Conservation (phyloP, 306 rosid species). For the Lathyrus oleraceus region DNA sequence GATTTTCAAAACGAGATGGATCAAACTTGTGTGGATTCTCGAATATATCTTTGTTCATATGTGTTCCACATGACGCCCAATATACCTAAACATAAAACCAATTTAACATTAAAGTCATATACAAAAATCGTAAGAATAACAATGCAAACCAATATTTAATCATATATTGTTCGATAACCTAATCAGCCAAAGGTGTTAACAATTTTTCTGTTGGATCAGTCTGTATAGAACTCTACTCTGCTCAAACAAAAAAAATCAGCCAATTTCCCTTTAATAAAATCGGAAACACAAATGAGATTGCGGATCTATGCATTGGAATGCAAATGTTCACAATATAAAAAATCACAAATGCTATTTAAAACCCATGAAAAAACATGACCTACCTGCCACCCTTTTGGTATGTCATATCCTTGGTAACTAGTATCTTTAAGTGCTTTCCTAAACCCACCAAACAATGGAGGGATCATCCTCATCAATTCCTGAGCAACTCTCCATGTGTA, state of each 20-base stretch:
- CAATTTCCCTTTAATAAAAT: no score
- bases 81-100: constrained; percentile 38
- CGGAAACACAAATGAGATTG: no score
- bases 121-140: no score
- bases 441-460: constrained; percentile 52
- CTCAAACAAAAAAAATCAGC: no score
- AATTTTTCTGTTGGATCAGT: no score
- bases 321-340: background rate
- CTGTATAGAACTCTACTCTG: no score
- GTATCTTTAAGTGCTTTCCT: constrained; percentile 50
- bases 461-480: constrained; percentile 56
- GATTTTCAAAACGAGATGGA: constrained; percentile 51
- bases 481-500: constrained; percentile 63
- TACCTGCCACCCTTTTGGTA: constrained; percentile 66
- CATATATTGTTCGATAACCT: no score
- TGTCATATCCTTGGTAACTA: constrained; percentile 48
- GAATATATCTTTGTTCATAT: constrained; percentile 44
- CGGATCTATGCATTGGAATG: background rate
- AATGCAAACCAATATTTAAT: no score
- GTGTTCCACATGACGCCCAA: constrained; percentile 51
- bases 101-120: background rate
- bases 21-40: constrained; percentile 48
- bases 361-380: constrained; percentile 1
- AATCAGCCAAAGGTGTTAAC: no score
- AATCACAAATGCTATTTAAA: no score